phyloP scores from a whole-genome alignment of 1,139 yeast species.

The Pichia cactophila region DNA sequence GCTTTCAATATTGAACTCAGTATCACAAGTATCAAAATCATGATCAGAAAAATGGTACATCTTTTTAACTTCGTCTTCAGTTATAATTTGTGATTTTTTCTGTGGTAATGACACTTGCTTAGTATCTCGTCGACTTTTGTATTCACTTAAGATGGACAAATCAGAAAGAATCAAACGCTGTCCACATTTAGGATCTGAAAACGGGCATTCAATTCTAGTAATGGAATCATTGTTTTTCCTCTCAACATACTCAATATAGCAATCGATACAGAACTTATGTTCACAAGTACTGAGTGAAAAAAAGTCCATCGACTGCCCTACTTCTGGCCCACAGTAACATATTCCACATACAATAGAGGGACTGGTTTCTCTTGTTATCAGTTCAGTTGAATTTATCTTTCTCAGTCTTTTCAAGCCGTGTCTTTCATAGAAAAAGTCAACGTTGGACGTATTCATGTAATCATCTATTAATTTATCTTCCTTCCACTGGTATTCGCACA shows the following conservation, averaged over 20 bases:
- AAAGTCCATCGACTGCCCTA: conserved; percentile 28
- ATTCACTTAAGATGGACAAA: conserved; percentile 22
- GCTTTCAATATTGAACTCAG: conserved; percentile 8
- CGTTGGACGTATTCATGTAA: conserved; percentile 44
- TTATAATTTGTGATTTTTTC: conserved; percentile 1
- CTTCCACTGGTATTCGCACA: conserved; percentile 66
- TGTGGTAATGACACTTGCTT: conserved; percentile 1
- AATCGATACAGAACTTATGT: conserved; percentile 61
- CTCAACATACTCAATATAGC: conserved; percentile 56
- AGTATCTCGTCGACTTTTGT: conserved; percentile 9
- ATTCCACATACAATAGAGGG: conserved; percentile 47
- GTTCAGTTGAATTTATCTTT: too few relatives aligned
- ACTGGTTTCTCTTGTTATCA: conserved; percentile 23
- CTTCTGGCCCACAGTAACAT: conserved; percentile 54
- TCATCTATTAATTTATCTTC: conserved; percentile 62
- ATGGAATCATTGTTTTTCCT: conserved; percentile 44
- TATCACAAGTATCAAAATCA: conserved; percentile 1
- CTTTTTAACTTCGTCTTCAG: conserved; percentile 13
- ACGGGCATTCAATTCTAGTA: conserved; percentile 58
- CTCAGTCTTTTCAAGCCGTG: conserved; percentile 14
- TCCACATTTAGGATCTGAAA: conserved; percentile 25
- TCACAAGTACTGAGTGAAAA: conserved; percentile 54
- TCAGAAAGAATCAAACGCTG: conserved; percentile 20
- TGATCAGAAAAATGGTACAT: conserved; percentile 9
- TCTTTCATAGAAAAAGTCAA: conserved; percentile 34